Percentiles rank a stretch among this genome's conserved stretches.
Evolutionary conservation across 2,329 filamentous ascomycete genomes (phyloP).

Genomic region (Trichoderma sp.): DNA sequence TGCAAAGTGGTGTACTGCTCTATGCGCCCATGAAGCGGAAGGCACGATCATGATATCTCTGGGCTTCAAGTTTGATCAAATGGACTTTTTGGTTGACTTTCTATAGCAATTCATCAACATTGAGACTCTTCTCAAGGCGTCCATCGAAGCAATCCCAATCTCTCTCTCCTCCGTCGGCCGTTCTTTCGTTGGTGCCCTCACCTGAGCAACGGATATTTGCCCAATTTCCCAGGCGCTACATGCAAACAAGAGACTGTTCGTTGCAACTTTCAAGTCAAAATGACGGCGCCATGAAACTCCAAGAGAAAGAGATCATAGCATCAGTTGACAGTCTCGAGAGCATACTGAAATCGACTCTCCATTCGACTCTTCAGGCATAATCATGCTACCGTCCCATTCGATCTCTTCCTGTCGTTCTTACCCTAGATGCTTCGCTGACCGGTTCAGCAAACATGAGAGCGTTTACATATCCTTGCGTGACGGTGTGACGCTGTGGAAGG

Average conservation of each 20-base stretch:
- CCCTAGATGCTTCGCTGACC: not conserved
- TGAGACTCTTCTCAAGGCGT: too few relatives aligned
- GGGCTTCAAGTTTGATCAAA: not conserved
- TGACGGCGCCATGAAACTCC: not conserved
- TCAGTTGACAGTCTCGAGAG: not conserved
- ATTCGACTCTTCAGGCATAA: too few relatives aligned
- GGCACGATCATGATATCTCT: not conserved
- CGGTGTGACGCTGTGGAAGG: not conserved
- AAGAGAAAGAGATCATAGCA: not conserved
- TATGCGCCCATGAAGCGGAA: not conserved
- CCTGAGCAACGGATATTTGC: not conserved
- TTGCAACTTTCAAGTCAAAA: not conserved
- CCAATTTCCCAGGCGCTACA: not conserved
- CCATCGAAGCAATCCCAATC: not conserved
- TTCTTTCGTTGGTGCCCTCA: not conserved
- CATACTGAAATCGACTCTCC: not conserved
- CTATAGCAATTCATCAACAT: not conserved
- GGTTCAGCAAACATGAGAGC: constrained; percentile 4
- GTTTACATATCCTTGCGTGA: not conserved
- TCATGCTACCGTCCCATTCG: not conserved
- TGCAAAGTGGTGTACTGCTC: not conserved
- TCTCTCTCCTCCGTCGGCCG: not conserved
- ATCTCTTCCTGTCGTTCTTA: not conserved
- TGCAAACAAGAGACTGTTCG: not conserved
- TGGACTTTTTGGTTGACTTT: too few relatives aligned